Evolutionary conservation across 2,329 filamentous ascomycete genomes (phyloP).

Genomic region (Mycosphaerella sp.): DNA sequence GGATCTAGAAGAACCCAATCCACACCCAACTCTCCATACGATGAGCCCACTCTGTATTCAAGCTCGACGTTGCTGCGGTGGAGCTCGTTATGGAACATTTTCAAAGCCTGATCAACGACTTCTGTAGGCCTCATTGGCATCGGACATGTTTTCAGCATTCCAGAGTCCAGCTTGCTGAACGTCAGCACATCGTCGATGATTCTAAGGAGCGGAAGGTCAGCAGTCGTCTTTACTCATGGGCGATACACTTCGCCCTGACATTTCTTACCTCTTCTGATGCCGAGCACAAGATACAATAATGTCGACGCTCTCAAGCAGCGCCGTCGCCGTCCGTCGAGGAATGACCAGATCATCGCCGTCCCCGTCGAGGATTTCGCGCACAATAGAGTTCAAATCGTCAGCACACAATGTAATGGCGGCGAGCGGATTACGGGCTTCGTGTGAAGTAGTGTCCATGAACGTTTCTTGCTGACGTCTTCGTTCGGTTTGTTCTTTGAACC

Average conservation of each 20-base stretch:
- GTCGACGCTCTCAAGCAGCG: slow-evolving; percentile 23
- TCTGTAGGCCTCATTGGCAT: slow-evolving; percentile 32
- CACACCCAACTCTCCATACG: slow-evolving; percentile 10
- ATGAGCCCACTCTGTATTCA: slow-evolving; percentile 35
- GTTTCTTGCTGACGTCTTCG: slow-evolving; percentile 28
- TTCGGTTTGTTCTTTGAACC: slow-evolving; percentile 36
- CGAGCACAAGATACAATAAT: slow-evolving; percentile 28
- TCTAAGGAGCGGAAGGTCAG: no score
- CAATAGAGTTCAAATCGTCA: slow-evolving; percentile 32
- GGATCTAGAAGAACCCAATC: slow-evolving; percentile 20
- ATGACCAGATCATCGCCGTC: background rate
- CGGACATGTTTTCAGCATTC: slow-evolving; percentile 34
- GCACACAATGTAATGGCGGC: slow-evolving; percentile 41
- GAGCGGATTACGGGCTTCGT: slow-evolving; percentile 42
- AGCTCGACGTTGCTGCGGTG: slow-evolving; percentile 32
- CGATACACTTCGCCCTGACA: no score
- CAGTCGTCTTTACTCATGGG: no score
- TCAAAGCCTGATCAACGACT: slow-evolving; percentile 32
- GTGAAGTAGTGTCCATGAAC: slow-evolving; percentile 33
- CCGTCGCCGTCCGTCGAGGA: slow-evolving; percentile 3
- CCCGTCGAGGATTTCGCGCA: background rate
- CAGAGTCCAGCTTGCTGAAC: slow-evolving; percentile 35
- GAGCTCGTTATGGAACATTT: slow-evolving; percentile 38
- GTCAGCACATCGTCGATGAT: slow-evolving; percentile 46
- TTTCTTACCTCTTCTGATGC: slow-evolving; percentile 27